Evolutionary conservation across 768 basidiomycete genomes (phyloP), one percentile per base, ranked within the genome.

Genomic region (Termitomyces sp.): DNA sequence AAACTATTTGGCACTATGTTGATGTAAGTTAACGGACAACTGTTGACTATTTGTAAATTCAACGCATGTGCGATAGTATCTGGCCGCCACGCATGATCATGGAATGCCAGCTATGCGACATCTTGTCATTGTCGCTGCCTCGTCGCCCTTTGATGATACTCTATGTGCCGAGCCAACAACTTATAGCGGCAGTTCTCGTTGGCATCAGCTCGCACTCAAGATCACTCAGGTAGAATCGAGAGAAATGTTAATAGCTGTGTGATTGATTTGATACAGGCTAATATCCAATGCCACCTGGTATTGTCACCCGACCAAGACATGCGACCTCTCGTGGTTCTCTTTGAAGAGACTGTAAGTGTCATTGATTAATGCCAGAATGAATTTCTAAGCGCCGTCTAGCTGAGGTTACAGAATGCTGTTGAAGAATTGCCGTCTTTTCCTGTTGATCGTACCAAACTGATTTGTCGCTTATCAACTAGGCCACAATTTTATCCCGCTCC

Each of bases 261-360:
- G n/a, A 28, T 50, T 40, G 37, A 50, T 38, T 8, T 50, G 54
- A 51, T 51, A 49, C 60, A 86, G 85, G 71, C 74, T 43, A 68
- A 76, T 46, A 81, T 85, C 45, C 77, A 78, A 53, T 80, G 79
- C 60, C 85, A 85, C 64, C 71, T 86, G 70, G 74, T 85, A 47
- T 68, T 82, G 53, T 74, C 71, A 50, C 62, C 77, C 50, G 71
- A 70, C 58, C 73, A 76, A 52, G 71, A 79, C 60, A 77, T 80
- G 74, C 59, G 68, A 8, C 60, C 73, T 19, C 71, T 84, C 52
- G 72, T 67, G 34, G 70, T 72, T 34, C 65, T 86, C 45, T 73
- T 85, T 70, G 70, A 75, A 47, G 68, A 77, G 67, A 74, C 69
- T 64, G 76, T 80, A 64, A 69, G 73, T 24, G 47, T 32, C 11